Evolutionary conservation across 345 rosid genomes (phyloP), one percentile per base, ranked within the genome.

Genomic region (Lenwebbia sp.): DNA sequence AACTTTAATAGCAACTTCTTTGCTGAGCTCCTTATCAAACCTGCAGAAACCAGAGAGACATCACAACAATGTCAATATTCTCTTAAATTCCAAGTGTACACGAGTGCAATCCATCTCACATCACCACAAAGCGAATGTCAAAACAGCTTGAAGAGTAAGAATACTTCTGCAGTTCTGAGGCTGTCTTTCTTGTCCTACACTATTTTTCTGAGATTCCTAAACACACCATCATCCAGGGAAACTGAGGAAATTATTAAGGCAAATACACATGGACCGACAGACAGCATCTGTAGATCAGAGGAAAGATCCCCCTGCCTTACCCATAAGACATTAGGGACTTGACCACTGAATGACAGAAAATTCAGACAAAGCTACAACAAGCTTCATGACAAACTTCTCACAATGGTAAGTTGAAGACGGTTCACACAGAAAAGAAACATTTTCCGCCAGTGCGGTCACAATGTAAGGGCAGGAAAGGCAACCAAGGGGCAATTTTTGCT

Each of bases 1-100:
- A 86, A 97, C 99, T 93, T 97, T 97, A 85, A 97, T 97, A 85
- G 99, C 99, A 91, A 97, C 98, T 47, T 94, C 99, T 92, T 96
- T 96, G 94, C 93, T 93, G 88, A 97, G 97, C 52, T 93, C 99
- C 91, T 92, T 93, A 86, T 97, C 99, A 92, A 95, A 97, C 93
- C 99, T 97, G 95, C 89, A 90, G 86, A 89, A 84, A 88, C 86
- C 82, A 83, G 84, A 76, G 88, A 85, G 92, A 83, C 37, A 51
- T 83, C 84, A 28, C 56, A 25, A 86, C 58, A 52, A 76, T 23
- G 52, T 50, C 52, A 50, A 50, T 10, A 50, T 50, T 50, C 52
- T 11, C 52, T 50, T 11, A 50, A 50, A 50, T 50, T 50, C 52
- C 52, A 50, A 50, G 52, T 50, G 83, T 54, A 84, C 53, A 37